phyloP scores from a whole-genome alignment of 345 rosid genomes.

The Erucastrum elatum region DNA sequence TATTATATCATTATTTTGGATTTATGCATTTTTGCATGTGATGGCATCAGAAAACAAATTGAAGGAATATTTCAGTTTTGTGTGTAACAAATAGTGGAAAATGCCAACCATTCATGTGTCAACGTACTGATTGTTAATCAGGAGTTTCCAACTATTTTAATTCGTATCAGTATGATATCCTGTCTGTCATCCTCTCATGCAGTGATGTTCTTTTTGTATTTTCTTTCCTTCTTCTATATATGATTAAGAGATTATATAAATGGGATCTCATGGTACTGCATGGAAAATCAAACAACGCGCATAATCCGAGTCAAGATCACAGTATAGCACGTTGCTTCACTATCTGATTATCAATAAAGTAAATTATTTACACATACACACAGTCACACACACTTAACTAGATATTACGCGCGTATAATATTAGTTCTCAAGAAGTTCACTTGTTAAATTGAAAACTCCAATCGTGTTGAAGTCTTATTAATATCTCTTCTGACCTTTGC shows the following conservation, averaged over 20 bases:
- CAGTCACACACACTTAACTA: no score
- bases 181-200: constrained; percentile 10
- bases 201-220: not conserved
- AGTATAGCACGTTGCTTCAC: constrained; percentile 35
- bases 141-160: constrained; percentile 18
- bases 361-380: not conserved
- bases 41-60: not conserved
- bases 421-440: not conserved
- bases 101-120: not conserved
- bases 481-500: no score
- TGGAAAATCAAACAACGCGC: constrained; percentile 38
- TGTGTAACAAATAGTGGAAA: not conserved
- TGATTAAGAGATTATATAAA: not conserved
- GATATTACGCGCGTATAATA: not conserved
- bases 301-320: constrained; percentile 35
- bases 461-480: not conserved
- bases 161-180: constrained; percentile 9
- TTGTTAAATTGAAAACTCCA: no score
- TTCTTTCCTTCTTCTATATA: not conserved
- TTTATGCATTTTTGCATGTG: not conserved
- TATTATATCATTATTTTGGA: not conserved
- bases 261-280: constrained; percentile 13
- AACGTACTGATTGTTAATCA: not conserved
- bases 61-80: not conserved
- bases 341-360: constrained; percentile 1